These are phyloP conservation scores for Fusarium tanahbumbuense DNA, from an alignment of 2,329 filamentous ascomycete species.

Conservation along the genomic window DNA sequence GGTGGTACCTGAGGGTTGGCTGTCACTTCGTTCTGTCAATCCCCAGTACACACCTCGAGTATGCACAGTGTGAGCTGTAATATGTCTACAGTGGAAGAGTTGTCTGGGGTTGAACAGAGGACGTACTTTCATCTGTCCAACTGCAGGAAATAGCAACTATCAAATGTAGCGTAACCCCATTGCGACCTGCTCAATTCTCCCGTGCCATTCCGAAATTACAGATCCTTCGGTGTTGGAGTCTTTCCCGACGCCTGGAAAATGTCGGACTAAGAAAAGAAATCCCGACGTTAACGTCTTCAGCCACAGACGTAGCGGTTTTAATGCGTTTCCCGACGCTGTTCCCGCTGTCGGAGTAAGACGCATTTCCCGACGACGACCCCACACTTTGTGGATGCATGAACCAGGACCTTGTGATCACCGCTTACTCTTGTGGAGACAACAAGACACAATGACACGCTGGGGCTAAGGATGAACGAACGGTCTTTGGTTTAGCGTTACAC, in stretches of 20 bases:
- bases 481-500: neutral
- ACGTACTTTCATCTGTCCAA: neutral
- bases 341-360: neutral
- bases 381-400: neutral
- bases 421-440: neutral
- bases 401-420: neutral
- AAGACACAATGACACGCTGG: neutral
- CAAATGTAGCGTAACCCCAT: neutral
- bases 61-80: neutral
- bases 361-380: constrained; percentile 1
- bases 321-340: constrained; percentile 3
- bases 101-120: neutral
- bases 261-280: neutral
- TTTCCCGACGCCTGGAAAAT: neutral
- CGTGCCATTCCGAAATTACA: neutral
- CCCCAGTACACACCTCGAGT: neutral
- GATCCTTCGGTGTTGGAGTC: neutral
- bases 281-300: neutral
- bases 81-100: neutral
- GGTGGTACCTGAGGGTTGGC: neutral
- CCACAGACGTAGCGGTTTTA: neutral
- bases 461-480: neutral
- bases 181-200: neutral
- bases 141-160: neutral
- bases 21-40: neutral